Percentiles rank a stretch among this genome's conserved stretches.
Conservation (phyloP, 495 filamentous ascomycete species). For the Xylaria palmicola region DNA sequence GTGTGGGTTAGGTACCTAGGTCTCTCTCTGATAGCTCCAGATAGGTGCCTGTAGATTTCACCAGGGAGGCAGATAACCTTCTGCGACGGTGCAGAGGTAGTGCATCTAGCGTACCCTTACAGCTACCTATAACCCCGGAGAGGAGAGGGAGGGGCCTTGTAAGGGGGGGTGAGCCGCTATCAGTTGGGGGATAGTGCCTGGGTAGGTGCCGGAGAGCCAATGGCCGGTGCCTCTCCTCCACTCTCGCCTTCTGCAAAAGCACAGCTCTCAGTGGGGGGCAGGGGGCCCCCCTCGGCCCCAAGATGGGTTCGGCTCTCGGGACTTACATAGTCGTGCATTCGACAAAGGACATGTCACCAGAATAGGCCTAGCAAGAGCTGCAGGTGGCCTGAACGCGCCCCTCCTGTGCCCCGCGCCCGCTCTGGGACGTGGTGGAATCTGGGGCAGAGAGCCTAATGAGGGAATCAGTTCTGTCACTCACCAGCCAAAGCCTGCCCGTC, state of each 20-base stretch:
- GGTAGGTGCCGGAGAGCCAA: neutral
- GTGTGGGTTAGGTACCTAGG: too few relatives aligned
- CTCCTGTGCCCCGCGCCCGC: constrained; percentile 5
- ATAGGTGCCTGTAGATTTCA: too few relatives aligned
- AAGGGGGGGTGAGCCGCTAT: neutral
- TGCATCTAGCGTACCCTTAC: too few relatives aligned
- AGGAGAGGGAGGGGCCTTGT: neutral
- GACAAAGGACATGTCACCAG: neutral
- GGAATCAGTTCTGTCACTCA: constrained; percentile 5
- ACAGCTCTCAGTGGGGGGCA: neutral
- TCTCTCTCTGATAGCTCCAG: neutral
- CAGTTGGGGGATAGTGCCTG: neutral
- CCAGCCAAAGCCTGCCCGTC: constrained; percentile 7
- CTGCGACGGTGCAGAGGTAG: too few relatives aligned
- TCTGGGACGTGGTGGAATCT: constrained; percentile 5
- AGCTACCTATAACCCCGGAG: neutral
- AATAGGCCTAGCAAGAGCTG: neutral
- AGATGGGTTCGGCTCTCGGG: neutral
- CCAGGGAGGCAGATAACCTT: too few relatives aligned
- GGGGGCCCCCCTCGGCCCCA: neutral
- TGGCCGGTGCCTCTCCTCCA: neutral
- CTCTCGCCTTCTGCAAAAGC: constrained; percentile 8
- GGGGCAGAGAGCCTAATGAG: constrained; percentile 3
- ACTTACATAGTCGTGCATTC: neutral
- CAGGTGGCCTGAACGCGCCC: neutral